A percentile compares a stretch with the other conserved stretches of the same genome.
Conservation (phyloP, 2,329 filamentous ascomycete genomes). For the Scleromitrula shiraiana region DNA sequence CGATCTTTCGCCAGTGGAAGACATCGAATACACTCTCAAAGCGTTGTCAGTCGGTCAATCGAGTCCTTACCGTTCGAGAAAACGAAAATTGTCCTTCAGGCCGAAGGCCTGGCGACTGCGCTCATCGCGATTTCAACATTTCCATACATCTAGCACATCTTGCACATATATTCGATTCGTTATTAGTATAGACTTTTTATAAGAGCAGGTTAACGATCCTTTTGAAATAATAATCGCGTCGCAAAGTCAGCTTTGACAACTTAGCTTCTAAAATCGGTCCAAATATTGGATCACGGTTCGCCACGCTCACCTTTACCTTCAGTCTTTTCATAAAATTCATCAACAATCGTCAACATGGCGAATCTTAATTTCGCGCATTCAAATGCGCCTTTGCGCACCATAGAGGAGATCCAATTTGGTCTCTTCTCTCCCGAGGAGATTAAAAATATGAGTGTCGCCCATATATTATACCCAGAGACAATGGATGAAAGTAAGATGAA, state of each 20-base stretch:
- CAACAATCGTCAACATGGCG: conserved; percentile 58
- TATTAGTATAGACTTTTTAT: conserved; percentile 11
- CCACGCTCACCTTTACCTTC: conserved; percentile 9
- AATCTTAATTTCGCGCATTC: conserved; percentile 87
- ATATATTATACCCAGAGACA: conserved; percentile 97
- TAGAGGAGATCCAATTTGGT: conserved; percentile 99
- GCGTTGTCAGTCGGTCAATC: conserved; percentile 17
- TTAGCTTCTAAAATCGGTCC: no score
- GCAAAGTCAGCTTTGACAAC: conserved; percentile 15
- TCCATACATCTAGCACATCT: conserved; percentile 18
- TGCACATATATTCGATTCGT: conserved; percentile 19
- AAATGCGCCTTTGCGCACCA: conserved; percentile 91
- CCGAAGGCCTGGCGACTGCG: conserved; percentile 25
- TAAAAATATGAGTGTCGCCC: conserved; percentile 95
- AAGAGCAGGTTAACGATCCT: conserved; percentile 7
- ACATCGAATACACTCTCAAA: conserved; percentile 24
- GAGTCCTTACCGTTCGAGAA: conserved; percentile 19
- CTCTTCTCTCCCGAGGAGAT: conserved; percentile 97
- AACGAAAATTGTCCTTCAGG: conserved; percentile 18
- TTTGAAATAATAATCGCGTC: conserved; percentile 19
- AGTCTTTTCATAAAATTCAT: conserved; percentile 7
- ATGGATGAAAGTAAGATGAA: conserved; percentile 95
- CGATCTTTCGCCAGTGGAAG: conserved; percentile 28
- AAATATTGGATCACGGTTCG: conserved; percentile 11
- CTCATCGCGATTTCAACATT: conserved; percentile 23